Conservation (phyloP, 805 yeast genomes). For the Candida piceae region DNA sequence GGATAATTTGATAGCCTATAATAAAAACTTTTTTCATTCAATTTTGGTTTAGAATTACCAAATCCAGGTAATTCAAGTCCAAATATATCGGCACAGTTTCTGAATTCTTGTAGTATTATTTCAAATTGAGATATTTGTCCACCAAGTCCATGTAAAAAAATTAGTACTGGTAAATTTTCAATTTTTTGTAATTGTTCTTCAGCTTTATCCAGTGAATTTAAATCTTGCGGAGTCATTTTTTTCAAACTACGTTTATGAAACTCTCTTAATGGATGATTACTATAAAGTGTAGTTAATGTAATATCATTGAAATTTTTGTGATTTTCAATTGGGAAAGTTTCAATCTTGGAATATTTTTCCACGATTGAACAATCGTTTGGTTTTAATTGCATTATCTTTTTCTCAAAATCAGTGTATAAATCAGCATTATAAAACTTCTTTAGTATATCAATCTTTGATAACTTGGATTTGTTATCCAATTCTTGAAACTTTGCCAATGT, state of each 20-base stretch:
- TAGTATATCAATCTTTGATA: constrained; percentile 5
- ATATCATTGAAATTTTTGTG: constrained; percentile 27
- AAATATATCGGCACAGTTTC: constrained; percentile 57
- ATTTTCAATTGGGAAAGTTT: constrained; percentile 31
- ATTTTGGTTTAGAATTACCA: constrained; percentile 46
- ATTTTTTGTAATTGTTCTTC: constrained; percentile 31
- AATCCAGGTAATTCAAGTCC: constrained; percentile 87
- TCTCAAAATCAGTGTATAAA: constrained; percentile 35
- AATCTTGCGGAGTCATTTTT: constrained; percentile 10
- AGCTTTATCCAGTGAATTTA: constrained; percentile 13
- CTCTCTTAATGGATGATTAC: constrained; percentile 46
- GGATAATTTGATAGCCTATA: constrained; percentile 20
- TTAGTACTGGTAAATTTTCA: constrained; percentile 49
- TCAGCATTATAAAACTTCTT: constrained; percentile 13
- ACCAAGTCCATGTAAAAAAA: constrained; percentile 84
- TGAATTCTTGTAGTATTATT: constrained; percentile 56
- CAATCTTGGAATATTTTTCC: constrained; percentile 42
- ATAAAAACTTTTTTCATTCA: constrained; percentile 10
- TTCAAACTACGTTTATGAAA: constrained; percentile 26
- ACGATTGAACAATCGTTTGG: constrained; percentile 53
- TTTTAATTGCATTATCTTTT: constrained; percentile 35
- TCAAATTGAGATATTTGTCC: constrained; percentile 88
- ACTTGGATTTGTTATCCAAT: constrained; percentile 7
- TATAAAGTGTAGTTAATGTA: constrained; percentile 37
- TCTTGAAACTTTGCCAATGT: constrained; percentile 16